Percentiles rank a stretch among this genome's conserved stretches.
phyloP scores from a whole-genome alignment of 2,329 filamentous ascomycete genomes.

The Cercospora sp. region DNA sequence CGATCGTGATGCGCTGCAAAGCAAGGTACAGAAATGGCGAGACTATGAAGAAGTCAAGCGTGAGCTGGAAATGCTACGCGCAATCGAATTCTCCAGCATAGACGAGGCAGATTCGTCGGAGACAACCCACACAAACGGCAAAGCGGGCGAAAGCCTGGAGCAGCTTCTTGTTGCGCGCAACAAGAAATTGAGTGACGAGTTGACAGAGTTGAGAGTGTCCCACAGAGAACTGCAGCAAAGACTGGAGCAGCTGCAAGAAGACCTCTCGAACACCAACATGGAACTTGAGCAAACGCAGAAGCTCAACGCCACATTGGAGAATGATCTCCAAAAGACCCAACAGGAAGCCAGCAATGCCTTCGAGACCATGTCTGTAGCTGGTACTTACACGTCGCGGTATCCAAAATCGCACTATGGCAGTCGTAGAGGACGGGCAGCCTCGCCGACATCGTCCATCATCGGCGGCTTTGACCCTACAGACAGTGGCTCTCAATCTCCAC shows the following conservation, averaged over 20 bases:
- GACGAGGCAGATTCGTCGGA: conserved; percentile 66
- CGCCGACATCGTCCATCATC: conserved; percentile 96
- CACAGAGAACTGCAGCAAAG: conserved; percentile 86
- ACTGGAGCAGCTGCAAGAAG: conserved; percentile 77
- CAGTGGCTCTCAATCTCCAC: conserved; percentile 42
- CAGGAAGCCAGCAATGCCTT: conserved; percentile 80
- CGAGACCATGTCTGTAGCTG: conserved; percentile 88
- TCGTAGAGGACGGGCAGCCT: conserved; percentile 70
- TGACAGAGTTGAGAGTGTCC: conserved; percentile 88
- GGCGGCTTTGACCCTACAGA: conserved; percentile 81
- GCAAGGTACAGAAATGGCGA: conserved; percentile 82
- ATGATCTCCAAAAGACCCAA: conserved; percentile 85
- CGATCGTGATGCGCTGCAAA: conserved; percentile 76
- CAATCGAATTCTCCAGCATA: conserved; percentile 92
- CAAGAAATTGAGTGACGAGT: conserved; percentile 92
- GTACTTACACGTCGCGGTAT: conserved; percentile 81
- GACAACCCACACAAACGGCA: conserved; percentile 56
- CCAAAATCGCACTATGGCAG: conserved; percentile 62
- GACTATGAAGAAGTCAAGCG: conserved; percentile 97
- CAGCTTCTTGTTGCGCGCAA: conserved; percentile 89
- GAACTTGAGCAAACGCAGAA: conserved; percentile 83
- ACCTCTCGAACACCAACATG: conserved; percentile 77
- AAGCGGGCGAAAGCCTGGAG: conserved; percentile 74
- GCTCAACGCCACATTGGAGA: conserved; percentile 85
- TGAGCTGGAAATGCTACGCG: conserved; percentile 90